Evolutionary conservation across 192 early-diverging fungal species (phyloP).

Genomic region (Linnemannia hyalina): DNA sequence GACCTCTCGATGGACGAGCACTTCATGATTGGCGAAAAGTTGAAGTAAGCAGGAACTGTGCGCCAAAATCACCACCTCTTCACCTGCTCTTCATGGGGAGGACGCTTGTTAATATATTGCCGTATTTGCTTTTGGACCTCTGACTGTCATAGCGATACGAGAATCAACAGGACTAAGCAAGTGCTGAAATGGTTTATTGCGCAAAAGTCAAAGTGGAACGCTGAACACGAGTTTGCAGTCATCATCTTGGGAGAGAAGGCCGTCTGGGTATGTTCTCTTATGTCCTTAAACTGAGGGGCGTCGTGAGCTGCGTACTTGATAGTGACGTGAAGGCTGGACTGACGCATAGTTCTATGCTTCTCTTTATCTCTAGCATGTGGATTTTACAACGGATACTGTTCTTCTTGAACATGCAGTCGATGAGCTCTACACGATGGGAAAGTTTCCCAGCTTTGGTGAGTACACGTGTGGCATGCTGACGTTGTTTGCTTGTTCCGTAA

Average conservation of each 20-base stretch:
- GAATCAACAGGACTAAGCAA: conserved; percentile 47
- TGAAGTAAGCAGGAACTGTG: not conserved
- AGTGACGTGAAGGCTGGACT: not conserved
- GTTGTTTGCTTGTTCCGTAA: not conserved
- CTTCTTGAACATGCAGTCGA: conserved; percentile 43
- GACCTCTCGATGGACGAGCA: conserved; percentile 49
- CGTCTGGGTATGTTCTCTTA: conserved; percentile 41
- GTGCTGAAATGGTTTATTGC: conserved; percentile 52
- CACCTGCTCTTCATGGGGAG: not conserved
- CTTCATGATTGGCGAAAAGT: conserved; percentile 27
- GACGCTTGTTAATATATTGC: too few relatives aligned
- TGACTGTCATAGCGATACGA: conserved; percentile 21
- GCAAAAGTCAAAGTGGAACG: conserved; percentile 40
- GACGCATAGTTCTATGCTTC: not conserved
- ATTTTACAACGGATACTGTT: conserved; percentile 41
- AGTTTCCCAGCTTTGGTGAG: conserved; percentile 42
- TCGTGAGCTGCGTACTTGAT: not conserved
- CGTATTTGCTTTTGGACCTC: not conserved
- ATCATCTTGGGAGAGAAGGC: conserved; percentile 51
- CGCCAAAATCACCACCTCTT: not conserved
- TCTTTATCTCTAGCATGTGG: conserved; percentile 35
- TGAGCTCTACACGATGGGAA: conserved; percentile 53
- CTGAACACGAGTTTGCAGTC: conserved; percentile 50
- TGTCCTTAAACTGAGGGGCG: not conserved
- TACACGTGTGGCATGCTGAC: not conserved